A percentile compares a stretch with the other conserved stretches of the same genome.
Conservation (phyloP, 148 eudicot genomes). For the Silene latifolia region DNA sequence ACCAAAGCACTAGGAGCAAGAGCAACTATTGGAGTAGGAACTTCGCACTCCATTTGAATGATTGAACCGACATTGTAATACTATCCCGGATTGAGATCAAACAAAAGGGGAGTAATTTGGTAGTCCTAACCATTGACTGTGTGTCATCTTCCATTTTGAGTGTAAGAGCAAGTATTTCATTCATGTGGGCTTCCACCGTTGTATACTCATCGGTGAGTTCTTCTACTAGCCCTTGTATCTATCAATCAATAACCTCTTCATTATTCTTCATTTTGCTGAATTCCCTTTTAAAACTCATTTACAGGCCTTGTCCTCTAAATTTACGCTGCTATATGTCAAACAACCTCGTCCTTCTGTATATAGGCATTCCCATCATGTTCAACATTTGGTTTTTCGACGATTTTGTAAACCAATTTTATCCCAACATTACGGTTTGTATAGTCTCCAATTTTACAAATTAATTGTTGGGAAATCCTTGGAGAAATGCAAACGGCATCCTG, state of each 20-base stretch:
- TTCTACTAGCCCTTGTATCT: too few relatives aligned
- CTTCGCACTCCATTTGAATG: too few relatives aligned
- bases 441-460: conserved; percentile 28
- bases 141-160: too few relatives aligned
- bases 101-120: not conserved
- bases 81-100: too few relatives aligned
- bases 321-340: not conserved
- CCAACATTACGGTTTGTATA: conserved; percentile 25
- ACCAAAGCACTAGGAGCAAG: too few relatives aligned
- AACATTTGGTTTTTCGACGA: conserved; percentile 19
- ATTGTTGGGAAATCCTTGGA: conserved; percentile 26
- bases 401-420: conserved; percentile 21
- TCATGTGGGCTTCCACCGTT: conserved; percentile 12
- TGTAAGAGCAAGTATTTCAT: not conserved
- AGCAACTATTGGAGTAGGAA: too few relatives aligned
- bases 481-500: conserved; percentile 19
- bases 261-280: not conserved
- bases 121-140: too few relatives aligned
- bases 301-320: conserved; percentile 6
- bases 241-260: not conserved
- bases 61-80: too few relatives aligned
- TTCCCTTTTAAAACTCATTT: not conserved
- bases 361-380: not conserved
- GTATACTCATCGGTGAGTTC: not conserved
- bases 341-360: not conserved